phyloP scores from a whole-genome alignment of 2,329 filamentous ascomycete species.

The Sporothrix globosa region DNA sequence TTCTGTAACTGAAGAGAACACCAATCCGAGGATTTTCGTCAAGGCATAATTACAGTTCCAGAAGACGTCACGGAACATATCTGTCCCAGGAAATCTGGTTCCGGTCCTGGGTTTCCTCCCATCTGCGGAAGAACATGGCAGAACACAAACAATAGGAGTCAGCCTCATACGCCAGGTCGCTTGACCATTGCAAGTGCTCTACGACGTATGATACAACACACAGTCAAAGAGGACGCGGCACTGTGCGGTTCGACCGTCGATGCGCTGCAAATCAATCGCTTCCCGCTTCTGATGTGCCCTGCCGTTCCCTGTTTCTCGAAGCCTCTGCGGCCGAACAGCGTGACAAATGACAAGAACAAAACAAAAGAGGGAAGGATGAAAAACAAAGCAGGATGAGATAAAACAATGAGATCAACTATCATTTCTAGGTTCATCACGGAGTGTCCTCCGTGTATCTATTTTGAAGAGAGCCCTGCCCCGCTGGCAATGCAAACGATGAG shows the following conservation, averaged over 20 bases:
- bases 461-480: conserved; percentile 11
- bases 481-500: conserved; percentile 20
- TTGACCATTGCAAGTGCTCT: not conserved
- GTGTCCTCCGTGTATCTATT: conserved; percentile 23
- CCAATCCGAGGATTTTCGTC: conserved; percentile 6
- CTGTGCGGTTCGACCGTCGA: conserved; percentile 12
- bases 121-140: not conserved
- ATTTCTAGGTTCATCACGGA: conserved; percentile 17
- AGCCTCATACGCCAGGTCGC: conserved; percentile 17
- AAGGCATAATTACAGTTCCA: conserved; percentile 25
- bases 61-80: conserved; percentile 20
- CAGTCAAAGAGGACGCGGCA: conserved; percentile 19
- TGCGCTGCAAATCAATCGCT: conserved; percentile 24
- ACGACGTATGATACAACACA: not conserved
- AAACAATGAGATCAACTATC: conserved; percentile 9
- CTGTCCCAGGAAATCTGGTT: not conserved
- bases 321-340: not conserved
- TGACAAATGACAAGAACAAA: not conserved
- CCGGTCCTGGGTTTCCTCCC: not conserved
- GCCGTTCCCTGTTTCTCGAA: conserved; percentile 14
- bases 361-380: not conserved
- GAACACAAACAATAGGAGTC: conserved; percentile 3
- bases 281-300: conserved; percentile 18
- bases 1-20: conserved; percentile 1
- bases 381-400: not conserved